Base-by-base conservation (phyloP, 805 yeast genomes). In the Groenewaldozyma salmanticensis region DNA sequence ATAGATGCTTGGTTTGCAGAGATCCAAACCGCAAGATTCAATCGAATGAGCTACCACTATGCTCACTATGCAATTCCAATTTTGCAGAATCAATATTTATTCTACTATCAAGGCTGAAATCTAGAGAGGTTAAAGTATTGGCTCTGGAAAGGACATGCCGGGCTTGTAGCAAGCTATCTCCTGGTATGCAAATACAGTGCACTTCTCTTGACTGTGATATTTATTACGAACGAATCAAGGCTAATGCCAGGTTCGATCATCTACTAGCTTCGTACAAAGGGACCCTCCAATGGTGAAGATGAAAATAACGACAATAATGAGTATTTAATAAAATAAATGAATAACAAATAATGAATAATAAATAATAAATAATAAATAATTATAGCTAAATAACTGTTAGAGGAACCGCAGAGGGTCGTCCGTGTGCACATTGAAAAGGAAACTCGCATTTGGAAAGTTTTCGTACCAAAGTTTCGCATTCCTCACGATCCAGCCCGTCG, bases 381-480 rank as follows among this genome's bases (percentile, higher is more conserved):
- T n/a, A n/a, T n/a, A n/a, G n/a, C 29, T 24, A 24, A 9, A 24
- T 24, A 24, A 24, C 31, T 9, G 34, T 43, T 24, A 50, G 24
- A 0, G 88, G 87, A 1, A 75, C 70, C 9, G 80, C 55, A 0
- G 86, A 72, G 0, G 94, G 94, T 42, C 95, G 60, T 0, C 94
- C 94, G 57, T 85, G 95, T 0, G 95, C 95, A 64, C 95, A 86
- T 42, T 72, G 77, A 48, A 82, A 80, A 0, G 95, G 94, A 16
- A 67, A 58, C 11, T 60, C 51, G 52, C 94, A 83, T 3, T 40
- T 18, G 0, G 64, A 48, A 21, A 85, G 62, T 1, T 59, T 46
- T 1, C 37, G 27, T 0, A 84, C 50, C 18, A 83, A 50, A 0
- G 54, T 33, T 4, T 49, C 44, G 59, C 84, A 78, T 39, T 77